These are phyloP conservation scores for Ophiostoma sp. DNA, from an alignment of 2,329 filamentous ascomycete species.

Conservation along the genomic window DNA sequence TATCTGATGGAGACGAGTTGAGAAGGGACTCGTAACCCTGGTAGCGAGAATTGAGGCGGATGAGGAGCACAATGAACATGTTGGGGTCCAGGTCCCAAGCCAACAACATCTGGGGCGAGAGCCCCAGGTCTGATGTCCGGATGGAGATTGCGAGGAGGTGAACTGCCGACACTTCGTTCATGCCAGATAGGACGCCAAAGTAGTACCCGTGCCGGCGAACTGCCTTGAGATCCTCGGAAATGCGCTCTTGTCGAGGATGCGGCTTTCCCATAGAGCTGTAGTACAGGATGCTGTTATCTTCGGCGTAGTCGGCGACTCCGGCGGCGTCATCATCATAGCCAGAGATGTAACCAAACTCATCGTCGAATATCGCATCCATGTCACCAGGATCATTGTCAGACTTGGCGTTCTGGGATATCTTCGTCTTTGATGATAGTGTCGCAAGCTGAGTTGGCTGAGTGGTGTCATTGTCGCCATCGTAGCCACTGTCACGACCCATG, in stretches of 20 bases:
- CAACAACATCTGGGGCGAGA: slow-evolving; percentile 72
- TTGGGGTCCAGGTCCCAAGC: slow-evolving; percentile 70
- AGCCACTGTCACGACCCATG: neutral
- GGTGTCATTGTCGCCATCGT: neutral
- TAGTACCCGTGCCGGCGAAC: slow-evolving; percentile 68
- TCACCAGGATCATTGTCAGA: neutral
- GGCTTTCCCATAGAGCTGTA: neutral
- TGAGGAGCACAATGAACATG: slow-evolving; percentile 73
- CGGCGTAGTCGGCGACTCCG: slow-evolving; percentile 34
- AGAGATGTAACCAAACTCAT: neutral
- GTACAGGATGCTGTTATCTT: slow-evolving; percentile 35
- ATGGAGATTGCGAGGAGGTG: slow-evolving; percentile 66
- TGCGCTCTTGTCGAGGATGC: slow-evolving; percentile 13
- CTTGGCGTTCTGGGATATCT: neutral
- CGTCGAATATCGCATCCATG: neutral
- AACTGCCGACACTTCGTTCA: slow-evolving; percentile 43
- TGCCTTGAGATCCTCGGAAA: slow-evolving; percentile 61
- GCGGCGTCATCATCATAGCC: slow-evolving; percentile 33
- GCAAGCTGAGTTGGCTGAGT: neutral
- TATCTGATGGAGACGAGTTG: slow-evolving; percentile 26
- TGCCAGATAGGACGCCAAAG: slow-evolving; percentile 60
- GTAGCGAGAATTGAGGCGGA: slow-evolving; percentile 64
- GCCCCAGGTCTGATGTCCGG: slow-evolving; percentile 66
- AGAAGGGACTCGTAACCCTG: slow-evolving; percentile 56
- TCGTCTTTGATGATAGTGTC: neutral